Conservation (phyloP, 1,139 yeast genomes). For the Yamadazyma atlantica region DNA sequence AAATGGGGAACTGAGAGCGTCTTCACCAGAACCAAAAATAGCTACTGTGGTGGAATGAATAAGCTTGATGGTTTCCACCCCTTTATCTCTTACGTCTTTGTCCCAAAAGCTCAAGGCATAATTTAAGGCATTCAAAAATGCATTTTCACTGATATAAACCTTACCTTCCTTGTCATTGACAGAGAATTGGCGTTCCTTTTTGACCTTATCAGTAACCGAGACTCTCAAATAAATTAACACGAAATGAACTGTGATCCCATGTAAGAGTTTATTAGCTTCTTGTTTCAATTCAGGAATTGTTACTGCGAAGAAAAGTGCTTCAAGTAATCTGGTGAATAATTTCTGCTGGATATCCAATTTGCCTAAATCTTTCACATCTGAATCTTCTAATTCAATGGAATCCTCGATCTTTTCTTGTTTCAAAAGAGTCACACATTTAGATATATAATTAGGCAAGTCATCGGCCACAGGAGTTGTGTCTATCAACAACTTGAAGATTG, state of each 20-base stretch:
- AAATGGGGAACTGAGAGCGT: constrained; percentile 70
- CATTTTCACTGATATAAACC: constrained; percentile 65
- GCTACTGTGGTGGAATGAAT: constrained; percentile 63
- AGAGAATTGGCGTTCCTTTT: constrained; percentile 68
- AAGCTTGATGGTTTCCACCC: constrained; percentile 62
- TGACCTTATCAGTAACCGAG: constrained; percentile 68
- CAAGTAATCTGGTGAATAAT: constrained; percentile 58
- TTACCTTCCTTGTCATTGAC: constrained; percentile 80
- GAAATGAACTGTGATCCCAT: constrained; percentile 75
- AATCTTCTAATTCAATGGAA: constrained; percentile 36
- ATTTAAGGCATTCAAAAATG: constrained; percentile 71
- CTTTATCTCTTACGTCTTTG: constrained; percentile 67
- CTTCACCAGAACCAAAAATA: constrained; percentile 66
- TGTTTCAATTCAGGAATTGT: constrained; percentile 73
- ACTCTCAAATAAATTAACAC: constrained; percentile 75
- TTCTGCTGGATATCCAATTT: constrained; percentile 61
- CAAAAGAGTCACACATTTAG: constrained; percentile 46
- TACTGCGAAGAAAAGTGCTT: constrained; percentile 70
- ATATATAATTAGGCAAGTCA: constrained; percentile 47
- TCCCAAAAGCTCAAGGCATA: constrained; percentile 81
- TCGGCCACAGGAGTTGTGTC: constrained; percentile 65
- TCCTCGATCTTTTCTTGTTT: constrained; percentile 43
- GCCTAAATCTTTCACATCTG: constrained; percentile 47
- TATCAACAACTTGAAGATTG: constrained; percentile 67
- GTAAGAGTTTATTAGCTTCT: constrained; percentile 62